These are phyloP conservation scores for Massarina eburnea DNA, from an alignment of 2,329 filamentous ascomycete genomes.

Conservation along the genomic window DNA sequence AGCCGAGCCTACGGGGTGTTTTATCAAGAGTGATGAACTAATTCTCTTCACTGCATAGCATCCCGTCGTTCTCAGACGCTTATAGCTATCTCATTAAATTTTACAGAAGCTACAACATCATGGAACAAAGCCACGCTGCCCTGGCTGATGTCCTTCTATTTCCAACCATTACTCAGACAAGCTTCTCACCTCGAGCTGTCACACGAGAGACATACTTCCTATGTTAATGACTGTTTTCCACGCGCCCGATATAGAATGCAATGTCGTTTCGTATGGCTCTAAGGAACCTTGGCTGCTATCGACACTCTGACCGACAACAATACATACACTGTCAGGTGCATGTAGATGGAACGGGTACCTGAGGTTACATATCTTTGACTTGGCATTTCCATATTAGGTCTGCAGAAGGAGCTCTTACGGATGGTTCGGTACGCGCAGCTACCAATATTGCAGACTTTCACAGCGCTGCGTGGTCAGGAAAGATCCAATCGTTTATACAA, in stretches of 20 bases:
- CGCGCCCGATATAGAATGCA: slow-evolving; percentile 29
- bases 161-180: slow-evolving; percentile 14
- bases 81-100: slow-evolving; percentile 20
- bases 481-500: slow-evolving; percentile 29
- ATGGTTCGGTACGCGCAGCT: slow-evolving; percentile 24
- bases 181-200: slow-evolving; percentile 28
- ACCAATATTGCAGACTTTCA: slow-evolving; percentile 27
- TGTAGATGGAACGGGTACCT: slow-evolving; percentile 27
- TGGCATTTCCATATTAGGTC: slow-evolving; percentile 22
- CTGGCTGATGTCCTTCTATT: slow-evolving; percentile 25
- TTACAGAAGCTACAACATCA: slow-evolving; percentile 17
- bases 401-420: slow-evolving; percentile 16
- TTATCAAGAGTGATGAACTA: neutral
- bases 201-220: slow-evolving; percentile 20
- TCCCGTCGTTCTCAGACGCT: slow-evolving; percentile 16
- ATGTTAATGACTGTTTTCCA: slow-evolving; percentile 31
- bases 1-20: neutral
- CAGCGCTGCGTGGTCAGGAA: slow-evolving; percentile 31
- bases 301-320: slow-evolving; percentile 12
- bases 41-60: slow-evolving; percentile 1
- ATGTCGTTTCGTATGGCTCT: slow-evolving; percentile 31
- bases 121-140: slow-evolving; percentile 23
- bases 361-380: slow-evolving; percentile 30
- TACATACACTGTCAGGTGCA: slow-evolving; percentile 18
- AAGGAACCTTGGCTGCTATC: slow-evolving; percentile 28